phyloP scores from a whole-genome alignment of 345 rosid genomes.

The Hibiscus tridactylites region DNA sequence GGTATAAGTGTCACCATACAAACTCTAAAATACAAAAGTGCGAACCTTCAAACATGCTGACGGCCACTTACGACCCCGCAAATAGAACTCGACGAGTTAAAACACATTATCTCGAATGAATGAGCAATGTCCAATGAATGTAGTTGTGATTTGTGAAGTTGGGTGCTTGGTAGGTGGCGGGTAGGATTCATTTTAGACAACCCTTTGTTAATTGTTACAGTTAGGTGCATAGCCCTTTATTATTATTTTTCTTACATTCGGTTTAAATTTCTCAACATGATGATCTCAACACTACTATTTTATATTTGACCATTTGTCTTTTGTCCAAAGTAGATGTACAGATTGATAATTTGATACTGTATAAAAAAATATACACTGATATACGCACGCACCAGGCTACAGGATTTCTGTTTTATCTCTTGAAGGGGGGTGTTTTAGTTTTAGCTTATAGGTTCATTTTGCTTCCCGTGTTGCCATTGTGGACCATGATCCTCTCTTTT shows the following conservation, averaged over 20 bases:
- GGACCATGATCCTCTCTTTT: slow-evolving; percentile 14
- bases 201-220: neutral
- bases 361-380: neutral
- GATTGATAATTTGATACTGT: neutral
- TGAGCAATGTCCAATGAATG: neutral
- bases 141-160: neutral
- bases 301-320: slow-evolving; percentile 14
- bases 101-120: too few relatives aligned
- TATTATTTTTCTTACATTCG: neutral
- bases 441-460: slow-evolving; percentile 1
- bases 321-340: neutral
- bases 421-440: slow-evolving; percentile 5
- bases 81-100: too few relatives aligned
- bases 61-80: too few relatives aligned
- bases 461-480: too few relatives aligned
- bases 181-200: neutral
- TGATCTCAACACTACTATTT: neutral
- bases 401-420: slow-evolving; percentile 12
- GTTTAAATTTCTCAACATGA: too few relatives aligned
- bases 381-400: neutral
- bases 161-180: slow-evolving; percentile 2
- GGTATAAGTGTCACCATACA: too few relatives aligned
- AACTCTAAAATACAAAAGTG: too few relatives aligned
- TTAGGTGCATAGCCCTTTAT: neutral
- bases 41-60: too few relatives aligned